phyloP scores from a whole-genome alignment of 768 basidiomycete species.

The Chalciporus sphaerocephalus region DNA sequence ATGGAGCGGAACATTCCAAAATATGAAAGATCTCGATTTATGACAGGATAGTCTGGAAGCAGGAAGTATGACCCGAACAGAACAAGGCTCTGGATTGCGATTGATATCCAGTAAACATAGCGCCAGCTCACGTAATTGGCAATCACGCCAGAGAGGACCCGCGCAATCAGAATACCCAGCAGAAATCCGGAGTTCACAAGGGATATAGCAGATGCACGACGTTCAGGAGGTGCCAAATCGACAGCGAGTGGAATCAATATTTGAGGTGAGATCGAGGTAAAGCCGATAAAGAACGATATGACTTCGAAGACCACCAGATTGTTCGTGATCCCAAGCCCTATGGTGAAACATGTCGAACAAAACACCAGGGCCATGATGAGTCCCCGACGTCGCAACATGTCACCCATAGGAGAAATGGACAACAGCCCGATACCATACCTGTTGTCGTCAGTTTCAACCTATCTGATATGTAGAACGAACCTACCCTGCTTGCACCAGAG shows the following conservation, averaged over 20 bases:
- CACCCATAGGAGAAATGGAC: conserved; percentile 74
- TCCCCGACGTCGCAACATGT: conserved; percentile 69
- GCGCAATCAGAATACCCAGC: conserved; percentile 66
- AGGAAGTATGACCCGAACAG: conserved; percentile 53
- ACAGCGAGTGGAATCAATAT: conserved; percentile 69
- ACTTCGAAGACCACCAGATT: conserved; percentile 56
- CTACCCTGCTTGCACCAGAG: conserved; percentile 62
- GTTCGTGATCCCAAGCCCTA: conserved; percentile 64
- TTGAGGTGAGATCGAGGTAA: conserved; percentile 63
- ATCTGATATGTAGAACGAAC: conserved; percentile 1
- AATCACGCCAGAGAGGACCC: conserved; percentile 68
- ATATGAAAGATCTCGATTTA: conserved; percentile 60
- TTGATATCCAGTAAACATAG: conserved; percentile 70
- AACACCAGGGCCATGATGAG: conserved; percentile 60
- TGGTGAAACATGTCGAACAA: conserved; percentile 52
- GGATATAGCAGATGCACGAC: conserved; percentile 68
- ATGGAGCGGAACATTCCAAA: conserved; percentile 64
- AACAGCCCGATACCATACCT: conserved; percentile 70
- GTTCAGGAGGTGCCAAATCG: conserved; percentile 71
- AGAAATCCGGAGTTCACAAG: conserved; percentile 65
- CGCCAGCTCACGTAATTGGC: conserved; percentile 66
- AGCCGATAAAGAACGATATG: conserved; percentile 65
- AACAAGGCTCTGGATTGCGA: conserved; percentile 59
- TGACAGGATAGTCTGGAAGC: conserved; percentile 76
- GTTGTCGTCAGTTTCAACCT: background rate